These are phyloP conservation scores for Talaromyces funiculosus DNA, from an alignment of 2,329 filamentous ascomycete species.

Conservation along the genomic window DNA sequence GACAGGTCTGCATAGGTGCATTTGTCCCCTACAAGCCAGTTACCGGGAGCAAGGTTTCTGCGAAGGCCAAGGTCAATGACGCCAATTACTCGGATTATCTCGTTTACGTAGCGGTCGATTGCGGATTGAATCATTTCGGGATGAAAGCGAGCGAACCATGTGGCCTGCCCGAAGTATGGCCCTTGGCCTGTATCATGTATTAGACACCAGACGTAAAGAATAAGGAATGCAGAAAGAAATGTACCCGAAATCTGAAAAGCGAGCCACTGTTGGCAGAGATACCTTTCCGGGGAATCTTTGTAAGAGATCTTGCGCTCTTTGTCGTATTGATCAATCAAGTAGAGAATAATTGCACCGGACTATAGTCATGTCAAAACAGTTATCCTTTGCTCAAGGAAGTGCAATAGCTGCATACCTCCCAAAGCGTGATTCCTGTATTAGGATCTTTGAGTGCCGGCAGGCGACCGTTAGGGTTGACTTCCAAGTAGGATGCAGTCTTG, in stretches of 20 bases:
- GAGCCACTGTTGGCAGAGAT: slow-evolving; percentile 6
- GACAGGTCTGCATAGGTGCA: slow-evolving; percentile 6
- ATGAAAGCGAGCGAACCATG: slow-evolving; percentile 8
- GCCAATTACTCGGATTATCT: slow-evolving; percentile 1
- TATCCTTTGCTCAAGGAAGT: too few species aligned
- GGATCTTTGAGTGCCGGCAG: slow-evolving; percentile 10
- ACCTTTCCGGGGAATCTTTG: neutral
- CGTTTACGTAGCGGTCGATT: slow-evolving; percentile 5
- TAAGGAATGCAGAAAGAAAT: neutral
- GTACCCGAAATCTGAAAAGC: slow-evolving; percentile 8
- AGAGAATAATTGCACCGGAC: slow-evolving; percentile 10
- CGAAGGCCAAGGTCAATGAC: slow-evolving; percentile 12
- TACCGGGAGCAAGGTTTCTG: slow-evolving; percentile 16
- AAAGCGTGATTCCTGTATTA: slow-evolving; percentile 8
- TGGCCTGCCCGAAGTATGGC: slow-evolving; percentile 8
- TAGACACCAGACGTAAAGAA: neutral
- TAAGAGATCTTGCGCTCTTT: slow-evolving; percentile 4
- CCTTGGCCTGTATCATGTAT: slow-evolving; percentile 4
- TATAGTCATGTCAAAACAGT: slow-evolving; percentile 15
- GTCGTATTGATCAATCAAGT: slow-evolving; percentile 6
- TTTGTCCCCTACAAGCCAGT: slow-evolving; percentile 6
- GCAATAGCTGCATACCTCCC: neutral
- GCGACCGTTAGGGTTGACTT: slow-evolving; percentile 12
- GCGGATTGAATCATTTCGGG: slow-evolving; percentile 6
- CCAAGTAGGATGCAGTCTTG: slow-evolving; percentile 2